Evolutionary conservation across 768 basidiomycete genomes (phyloP).

Genomic region (Pholiota microspora): DNA sequence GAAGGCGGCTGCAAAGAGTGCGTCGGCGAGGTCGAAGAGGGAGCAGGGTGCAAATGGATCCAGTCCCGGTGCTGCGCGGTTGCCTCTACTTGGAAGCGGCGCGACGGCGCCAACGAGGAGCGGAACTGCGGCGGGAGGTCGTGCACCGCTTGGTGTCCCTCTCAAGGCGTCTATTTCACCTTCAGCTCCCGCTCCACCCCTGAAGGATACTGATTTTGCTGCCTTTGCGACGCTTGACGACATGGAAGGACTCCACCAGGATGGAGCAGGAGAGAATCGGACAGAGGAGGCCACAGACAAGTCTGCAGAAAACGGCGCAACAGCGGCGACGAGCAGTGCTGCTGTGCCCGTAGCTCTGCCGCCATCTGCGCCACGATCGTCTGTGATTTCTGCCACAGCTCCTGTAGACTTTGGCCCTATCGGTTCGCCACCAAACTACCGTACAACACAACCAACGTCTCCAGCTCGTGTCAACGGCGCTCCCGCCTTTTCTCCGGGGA

Average conservation of each 20-base stretch:
- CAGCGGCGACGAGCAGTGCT: constrained; percentile 14
- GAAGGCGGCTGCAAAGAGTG: constrained; percentile 29
- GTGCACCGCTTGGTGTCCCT: constrained; percentile 63
- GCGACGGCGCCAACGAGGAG: constrained; percentile 68
- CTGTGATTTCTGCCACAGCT: constrained; percentile 34
- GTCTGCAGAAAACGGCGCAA: background rate
- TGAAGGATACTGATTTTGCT: constrained; percentile 74
- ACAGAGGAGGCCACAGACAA: background rate
- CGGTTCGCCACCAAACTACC: constrained; percentile 67
- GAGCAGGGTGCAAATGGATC: background rate
- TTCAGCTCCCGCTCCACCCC: constrained; percentile 75
- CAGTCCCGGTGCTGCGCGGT: constrained; percentile 13
- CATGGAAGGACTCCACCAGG: constrained; percentile 38
- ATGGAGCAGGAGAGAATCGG: background rate
- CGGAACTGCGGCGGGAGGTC: constrained; percentile 34
- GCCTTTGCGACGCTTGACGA: constrained; percentile 69
- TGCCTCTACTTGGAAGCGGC: constrained; percentile 42
- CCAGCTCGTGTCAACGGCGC: constrained; percentile 34
- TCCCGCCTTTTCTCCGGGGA: constrained; percentile 48
- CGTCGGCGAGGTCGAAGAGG: background rate
- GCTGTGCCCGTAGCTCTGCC: constrained; percentile 52
- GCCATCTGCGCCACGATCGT: constrained; percentile 52
- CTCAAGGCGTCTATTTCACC: constrained; percentile 74
- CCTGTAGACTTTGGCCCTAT: constrained; percentile 75
- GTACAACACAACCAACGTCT: constrained; percentile 25